A percentile compares a stretch with the other conserved stretches of the same genome.
Evolutionary conservation across 108 stramenopile genomes (phyloP).

Genomic region (Schizochytrium sp.): DNA sequence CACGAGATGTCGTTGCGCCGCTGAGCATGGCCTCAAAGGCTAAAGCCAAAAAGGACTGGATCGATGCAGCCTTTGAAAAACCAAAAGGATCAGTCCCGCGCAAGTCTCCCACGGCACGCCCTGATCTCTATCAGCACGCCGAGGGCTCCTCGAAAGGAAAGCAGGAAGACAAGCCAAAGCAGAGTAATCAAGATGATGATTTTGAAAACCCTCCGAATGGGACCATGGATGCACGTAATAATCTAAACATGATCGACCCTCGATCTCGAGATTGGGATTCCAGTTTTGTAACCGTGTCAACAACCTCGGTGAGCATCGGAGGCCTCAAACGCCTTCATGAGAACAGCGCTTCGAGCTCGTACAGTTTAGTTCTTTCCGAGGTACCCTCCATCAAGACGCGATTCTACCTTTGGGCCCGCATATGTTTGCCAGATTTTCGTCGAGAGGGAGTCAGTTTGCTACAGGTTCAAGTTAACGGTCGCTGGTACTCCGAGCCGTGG

Average conservation of each 20-base stretch:
- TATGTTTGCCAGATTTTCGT: background rate
- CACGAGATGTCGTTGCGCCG: background rate
- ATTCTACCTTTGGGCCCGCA: background rate
- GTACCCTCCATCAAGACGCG: background rate
- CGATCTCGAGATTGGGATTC: background rate
- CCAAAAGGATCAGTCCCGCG: too few species aligned
- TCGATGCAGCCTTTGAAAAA: background rate
- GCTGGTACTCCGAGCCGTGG: background rate
- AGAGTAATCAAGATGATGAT: background rate
- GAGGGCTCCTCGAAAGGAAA: background rate
- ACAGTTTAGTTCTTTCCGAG: background rate
- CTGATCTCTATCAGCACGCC: background rate
- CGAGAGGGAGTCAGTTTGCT: background rate
- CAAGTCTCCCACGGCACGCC: background rate
- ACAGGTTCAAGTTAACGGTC: background rate
- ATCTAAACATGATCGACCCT: background rate
- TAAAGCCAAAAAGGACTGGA: background rate
- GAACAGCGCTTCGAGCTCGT: background rate
- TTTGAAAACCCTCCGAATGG: too few species aligned
- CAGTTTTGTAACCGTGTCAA: background rate
- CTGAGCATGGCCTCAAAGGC: background rate
- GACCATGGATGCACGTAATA: too few species aligned
- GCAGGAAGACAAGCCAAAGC: background rate
- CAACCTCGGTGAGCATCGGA: background rate
- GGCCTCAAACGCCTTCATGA: background rate